Evolutionary conservation across 2,329 filamentous ascomycete species (phyloP).

Genomic region (Bertia moriformis): DNA sequence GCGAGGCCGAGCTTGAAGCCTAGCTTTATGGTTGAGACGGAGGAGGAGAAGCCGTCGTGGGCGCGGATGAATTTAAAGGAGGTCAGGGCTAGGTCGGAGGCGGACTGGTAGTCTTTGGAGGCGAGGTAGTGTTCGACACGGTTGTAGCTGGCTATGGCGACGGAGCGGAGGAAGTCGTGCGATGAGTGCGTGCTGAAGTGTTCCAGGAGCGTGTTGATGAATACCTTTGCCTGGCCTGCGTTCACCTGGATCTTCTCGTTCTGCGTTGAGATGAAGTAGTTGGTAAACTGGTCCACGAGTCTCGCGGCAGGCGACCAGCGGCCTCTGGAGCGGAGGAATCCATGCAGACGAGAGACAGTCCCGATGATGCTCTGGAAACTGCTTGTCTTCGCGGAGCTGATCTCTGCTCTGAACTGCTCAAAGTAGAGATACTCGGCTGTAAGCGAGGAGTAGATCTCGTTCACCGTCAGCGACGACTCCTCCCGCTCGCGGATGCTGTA

Average conservation of each 20-base stretch:
- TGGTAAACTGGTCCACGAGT: conserved; percentile 14
- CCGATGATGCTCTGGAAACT: conserved; percentile 18
- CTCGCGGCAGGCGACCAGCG: conserved; percentile 9
- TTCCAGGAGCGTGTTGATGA: conserved; percentile 14
- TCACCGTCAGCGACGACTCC: conserved; percentile 15
- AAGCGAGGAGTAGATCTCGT: conserved; percentile 24
- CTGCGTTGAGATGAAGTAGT: conserved; percentile 16
- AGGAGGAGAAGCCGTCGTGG: conserved; percentile 13
- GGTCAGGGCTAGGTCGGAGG: conserved; percentile 15
- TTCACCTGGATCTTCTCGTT: conserved; percentile 13
- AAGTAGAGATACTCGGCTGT: conserved; percentile 25
- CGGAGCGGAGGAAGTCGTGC: conserved; percentile 16
- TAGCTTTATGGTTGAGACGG: conserved; percentile 14
- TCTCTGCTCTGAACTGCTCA: conserved; percentile 16
- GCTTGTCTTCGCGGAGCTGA: conserved; percentile 18
- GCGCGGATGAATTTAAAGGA: conserved; percentile 16
- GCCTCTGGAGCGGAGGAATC: conserved; percentile 11
- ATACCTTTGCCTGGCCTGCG: conserved; percentile 12
- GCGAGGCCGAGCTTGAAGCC: conserved; percentile 16
- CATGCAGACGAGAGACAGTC: conserved; percentile 15
- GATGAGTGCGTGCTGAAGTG: conserved; percentile 17
- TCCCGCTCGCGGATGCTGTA: conserved; percentile 16
- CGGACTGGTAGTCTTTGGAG: conserved; percentile 13
- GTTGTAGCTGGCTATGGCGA: conserved; percentile 15
- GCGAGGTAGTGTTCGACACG: conserved; percentile 12